Percentiles rank a stretch among this genome's conserved stretches.
phyloP scores from a whole-genome alignment of 140 eudicot species.

The Erigeron philadelphicus region DNA sequence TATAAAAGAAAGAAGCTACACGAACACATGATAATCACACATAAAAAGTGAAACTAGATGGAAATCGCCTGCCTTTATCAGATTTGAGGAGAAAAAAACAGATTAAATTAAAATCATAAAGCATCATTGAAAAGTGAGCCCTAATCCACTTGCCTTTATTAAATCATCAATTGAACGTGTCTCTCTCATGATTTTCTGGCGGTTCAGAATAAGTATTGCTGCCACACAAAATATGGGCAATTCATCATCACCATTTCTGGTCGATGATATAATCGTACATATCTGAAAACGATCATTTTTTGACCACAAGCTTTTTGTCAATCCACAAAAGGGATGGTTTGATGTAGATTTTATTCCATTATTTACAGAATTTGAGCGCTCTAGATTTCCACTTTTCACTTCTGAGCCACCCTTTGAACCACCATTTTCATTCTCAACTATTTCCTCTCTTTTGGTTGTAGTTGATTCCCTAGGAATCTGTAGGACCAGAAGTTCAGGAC shows the following conservation, averaged over 20 bases:
- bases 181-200: conserved; percentile 72
- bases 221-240: conserved; percentile 89
- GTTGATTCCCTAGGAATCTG: conserved; percentile 50
- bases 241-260: conserved; percentile 72
- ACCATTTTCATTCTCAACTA: conserved; percentile 31
- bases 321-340: conserved; percentile 78
- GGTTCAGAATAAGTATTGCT: conserved; percentile 75
- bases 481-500: conserved; percentile 74
- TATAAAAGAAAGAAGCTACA: neutral
- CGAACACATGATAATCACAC: conserved; percentile 3
- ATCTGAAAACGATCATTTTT: conserved; percentile 52
- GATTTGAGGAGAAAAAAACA: conserved; percentile 23
- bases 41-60: conserved; percentile 18
- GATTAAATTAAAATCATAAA: neutral
- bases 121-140: neutral
- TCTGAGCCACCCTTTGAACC: conserved; percentile 42
- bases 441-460: conserved; percentile 44
- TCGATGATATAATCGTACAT: conserved; percentile 48
- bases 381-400: conserved; percentile 43
- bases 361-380: conserved; percentile 43
- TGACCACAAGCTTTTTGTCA: conserved; percentile 73
- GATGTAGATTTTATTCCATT: conserved; percentile 47
- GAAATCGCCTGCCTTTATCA: conserved; percentile 44
- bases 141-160: conserved; percentile 60
- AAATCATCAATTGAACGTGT: conserved; percentile 93